Conservation (phyloP, 2,329 filamentous ascomycete genomes). For the Microcyclospora pomicola region DNA sequence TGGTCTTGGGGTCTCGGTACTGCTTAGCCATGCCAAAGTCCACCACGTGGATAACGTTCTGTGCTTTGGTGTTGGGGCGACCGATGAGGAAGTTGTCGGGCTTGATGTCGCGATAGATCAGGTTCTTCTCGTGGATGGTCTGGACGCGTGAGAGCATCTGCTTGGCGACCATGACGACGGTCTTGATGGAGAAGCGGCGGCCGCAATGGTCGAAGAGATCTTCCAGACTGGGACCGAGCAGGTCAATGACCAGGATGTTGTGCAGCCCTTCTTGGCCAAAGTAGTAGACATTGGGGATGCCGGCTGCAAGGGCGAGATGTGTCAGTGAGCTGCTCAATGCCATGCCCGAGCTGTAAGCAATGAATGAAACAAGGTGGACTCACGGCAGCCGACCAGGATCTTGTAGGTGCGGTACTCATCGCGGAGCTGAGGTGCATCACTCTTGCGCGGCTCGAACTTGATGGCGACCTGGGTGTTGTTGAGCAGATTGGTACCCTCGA, state of each 20-base stretch:
- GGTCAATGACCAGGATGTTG: constrained; percentile 96
- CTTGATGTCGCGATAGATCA: constrained; percentile 98
- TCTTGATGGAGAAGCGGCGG: constrained; percentile 89
- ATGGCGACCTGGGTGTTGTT: constrained; percentile 99
- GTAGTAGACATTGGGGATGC: constrained; percentile 99
- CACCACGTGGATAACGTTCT: constrained; percentile 95
- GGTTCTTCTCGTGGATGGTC: constrained; percentile 95
- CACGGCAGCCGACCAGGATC: constrained; percentile 96
- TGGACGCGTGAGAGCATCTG: constrained; percentile 95
- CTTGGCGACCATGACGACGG: constrained; percentile 97
- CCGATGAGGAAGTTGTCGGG: constrained; percentile 98
- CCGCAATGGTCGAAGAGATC: constrained; percentile 97
- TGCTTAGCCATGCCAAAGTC: constrained; percentile 99
- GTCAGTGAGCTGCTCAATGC: neutral
- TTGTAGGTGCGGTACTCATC: constrained; percentile 99
- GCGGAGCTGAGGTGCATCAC: constrained; percentile 90
- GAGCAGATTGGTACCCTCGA: constrained; percentile 93
- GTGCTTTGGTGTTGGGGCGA: constrained; percentile 78
- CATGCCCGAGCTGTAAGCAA: neutral
- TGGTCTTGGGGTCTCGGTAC: constrained; percentile 96
- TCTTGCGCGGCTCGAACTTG: constrained; percentile 99
- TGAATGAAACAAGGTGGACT: constrained; percentile 34
- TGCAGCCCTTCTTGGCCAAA: constrained; percentile 97
- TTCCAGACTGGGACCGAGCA: constrained; percentile 86
- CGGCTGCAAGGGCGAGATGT: constrained; percentile 46